Evolutionary conservation across 805 yeast genomes (phyloP).

Genomic region (Wickerhamomyces rabaulensis): DNA sequence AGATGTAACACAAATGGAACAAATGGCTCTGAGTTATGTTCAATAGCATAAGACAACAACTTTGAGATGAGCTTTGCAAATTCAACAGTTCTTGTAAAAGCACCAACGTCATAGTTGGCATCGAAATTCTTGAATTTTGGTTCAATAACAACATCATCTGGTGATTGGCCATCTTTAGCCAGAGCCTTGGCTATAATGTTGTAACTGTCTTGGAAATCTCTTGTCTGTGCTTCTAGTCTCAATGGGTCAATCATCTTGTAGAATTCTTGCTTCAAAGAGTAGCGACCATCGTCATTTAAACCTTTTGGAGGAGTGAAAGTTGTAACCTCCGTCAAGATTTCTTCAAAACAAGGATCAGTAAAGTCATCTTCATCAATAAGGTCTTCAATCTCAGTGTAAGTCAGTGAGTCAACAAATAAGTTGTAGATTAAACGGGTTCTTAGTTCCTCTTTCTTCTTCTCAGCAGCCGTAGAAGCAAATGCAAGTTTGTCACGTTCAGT

Average conservation of each 20-base stretch:
- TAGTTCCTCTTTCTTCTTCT: slow-evolving; percentile 25
- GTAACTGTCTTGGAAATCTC: slow-evolving; percentile 48
- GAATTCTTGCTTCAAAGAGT: slow-evolving; percentile 45
- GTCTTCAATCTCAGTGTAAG: slow-evolving; percentile 46
- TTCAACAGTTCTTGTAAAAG: slow-evolving; percentile 42
- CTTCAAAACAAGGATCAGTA: slow-evolving; percentile 48
- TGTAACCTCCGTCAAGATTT: slow-evolving; percentile 56
- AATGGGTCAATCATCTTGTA: slow-evolving; percentile 54
- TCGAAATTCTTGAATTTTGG: slow-evolving; percentile 35
- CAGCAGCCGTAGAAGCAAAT: slow-evolving; percentile 30
- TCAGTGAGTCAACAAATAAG: slow-evolving; percentile 45
- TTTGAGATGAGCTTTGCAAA: slow-evolving; percentile 57
- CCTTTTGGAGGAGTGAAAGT: slow-evolving; percentile 62
- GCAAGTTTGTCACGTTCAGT: slow-evolving; percentile 64
- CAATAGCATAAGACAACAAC: slow-evolving; percentile 48
- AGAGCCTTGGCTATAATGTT: slow-evolving; percentile 40
- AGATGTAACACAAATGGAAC: slow-evolving; percentile 61
- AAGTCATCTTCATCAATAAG: slow-evolving; percentile 30
- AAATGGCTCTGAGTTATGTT: slow-evolving; percentile 46
- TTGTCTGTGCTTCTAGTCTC: slow-evolving; percentile 37
- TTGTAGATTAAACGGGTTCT: slow-evolving; percentile 42
- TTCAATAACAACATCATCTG: slow-evolving; percentile 37
- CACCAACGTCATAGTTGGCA: slow-evolving; percentile 39
- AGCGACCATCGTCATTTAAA: slow-evolving; percentile 61
- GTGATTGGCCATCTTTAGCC: slow-evolving; percentile 21